Conservation (phyloP, 257 asterid species). For the Solanum corneliomulleri region DNA sequence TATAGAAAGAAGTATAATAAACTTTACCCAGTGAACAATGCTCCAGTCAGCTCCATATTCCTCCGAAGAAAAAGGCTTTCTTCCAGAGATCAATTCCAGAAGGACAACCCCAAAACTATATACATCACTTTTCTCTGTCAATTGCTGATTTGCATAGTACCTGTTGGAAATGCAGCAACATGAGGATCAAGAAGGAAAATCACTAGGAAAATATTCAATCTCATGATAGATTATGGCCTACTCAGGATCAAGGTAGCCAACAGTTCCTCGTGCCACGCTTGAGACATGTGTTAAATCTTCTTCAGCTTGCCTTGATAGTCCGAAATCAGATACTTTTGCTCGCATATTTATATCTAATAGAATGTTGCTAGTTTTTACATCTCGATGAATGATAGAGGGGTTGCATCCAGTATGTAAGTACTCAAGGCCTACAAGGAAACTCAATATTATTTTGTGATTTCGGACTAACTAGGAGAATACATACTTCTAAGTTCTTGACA, state of each 20-base stretch:
- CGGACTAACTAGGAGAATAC: neutral
- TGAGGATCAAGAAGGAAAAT: neutral
- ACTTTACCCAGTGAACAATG: conserved; percentile 95
- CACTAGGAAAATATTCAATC: neutral
- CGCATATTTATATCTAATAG: conserved; percentile 88
- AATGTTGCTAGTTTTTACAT: conserved; percentile 88
- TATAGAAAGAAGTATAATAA: neutral
- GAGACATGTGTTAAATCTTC: conserved; percentile 87
- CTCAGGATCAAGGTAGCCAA: conserved; percentile 99
- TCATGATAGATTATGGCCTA: conserved; percentile 16
- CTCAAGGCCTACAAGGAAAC: conserved; percentile 55
- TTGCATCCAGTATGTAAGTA: conserved; percentile 97
- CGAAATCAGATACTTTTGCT: conserved; percentile 97
- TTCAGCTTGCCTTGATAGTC: conserved; percentile 96
- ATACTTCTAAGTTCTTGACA: neutral
- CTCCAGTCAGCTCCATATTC: conserved; percentile 92
- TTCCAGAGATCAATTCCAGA: conserved; percentile 81
- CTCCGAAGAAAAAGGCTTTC: conserved; percentile 78
- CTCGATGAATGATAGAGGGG: conserved; percentile 92
- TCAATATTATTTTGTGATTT: neutral
- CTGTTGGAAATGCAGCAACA: conserved; percentile 15
- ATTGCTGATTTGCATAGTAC: conserved; percentile 92
- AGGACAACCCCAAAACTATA: conserved; percentile 95
- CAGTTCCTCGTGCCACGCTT: conserved; percentile 94
- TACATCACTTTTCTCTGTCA: conserved; percentile 95